A percentile compares a stretch with the other conserved stretches of the same genome.
phyloP scores from a whole-genome alignment of 805 yeast species.

The Candida golubevii region DNA sequence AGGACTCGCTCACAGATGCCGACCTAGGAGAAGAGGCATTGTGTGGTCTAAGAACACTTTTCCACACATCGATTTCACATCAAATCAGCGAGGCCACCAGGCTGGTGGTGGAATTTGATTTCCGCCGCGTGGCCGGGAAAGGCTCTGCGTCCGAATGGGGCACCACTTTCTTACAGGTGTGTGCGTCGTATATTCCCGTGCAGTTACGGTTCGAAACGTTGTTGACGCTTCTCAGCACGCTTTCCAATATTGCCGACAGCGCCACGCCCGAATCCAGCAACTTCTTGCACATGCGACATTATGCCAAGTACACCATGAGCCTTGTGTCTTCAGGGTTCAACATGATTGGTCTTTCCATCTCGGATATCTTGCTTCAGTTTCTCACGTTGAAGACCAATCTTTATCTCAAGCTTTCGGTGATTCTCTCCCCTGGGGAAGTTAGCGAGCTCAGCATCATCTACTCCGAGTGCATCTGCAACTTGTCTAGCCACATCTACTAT shows the following conservation, averaged over 20 bases:
- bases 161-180: constrained; percentile 52
- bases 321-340: constrained; percentile 73
- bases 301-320: constrained; percentile 47
- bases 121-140: constrained; percentile 12
- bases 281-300: constrained; percentile 30
- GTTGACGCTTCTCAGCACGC: constrained; percentile 35
- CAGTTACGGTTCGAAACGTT: constrained; percentile 68
- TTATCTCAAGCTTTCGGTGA: constrained; percentile 21
- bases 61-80: constrained; percentile 57
- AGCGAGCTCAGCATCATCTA: constrained; percentile 39
- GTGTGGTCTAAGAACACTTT: constrained; percentile 52
- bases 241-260: constrained; percentile 21
- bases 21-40: constrained; percentile 46
- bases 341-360: constrained; percentile 81
- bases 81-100: constrained; percentile 57
- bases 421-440: constrained; percentile 20
- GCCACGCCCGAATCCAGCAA: constrained; percentile 8
- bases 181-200: constrained; percentile 77
- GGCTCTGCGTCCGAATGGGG: constrained; percentile 46
- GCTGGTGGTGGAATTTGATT: constrained; percentile 42
- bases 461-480: constrained; percentile 57
- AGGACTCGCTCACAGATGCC: constrained; percentile 30
- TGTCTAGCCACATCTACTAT: constrained; percentile 77
- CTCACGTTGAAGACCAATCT: constrained; percentile 45
- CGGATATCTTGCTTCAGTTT: constrained; percentile 67